These are phyloP conservation scores for Erythrobasidium hasegawianum DNA, from an alignment of 1,284 basidiomycete genomes.

Conservation along the genomic window DNA sequence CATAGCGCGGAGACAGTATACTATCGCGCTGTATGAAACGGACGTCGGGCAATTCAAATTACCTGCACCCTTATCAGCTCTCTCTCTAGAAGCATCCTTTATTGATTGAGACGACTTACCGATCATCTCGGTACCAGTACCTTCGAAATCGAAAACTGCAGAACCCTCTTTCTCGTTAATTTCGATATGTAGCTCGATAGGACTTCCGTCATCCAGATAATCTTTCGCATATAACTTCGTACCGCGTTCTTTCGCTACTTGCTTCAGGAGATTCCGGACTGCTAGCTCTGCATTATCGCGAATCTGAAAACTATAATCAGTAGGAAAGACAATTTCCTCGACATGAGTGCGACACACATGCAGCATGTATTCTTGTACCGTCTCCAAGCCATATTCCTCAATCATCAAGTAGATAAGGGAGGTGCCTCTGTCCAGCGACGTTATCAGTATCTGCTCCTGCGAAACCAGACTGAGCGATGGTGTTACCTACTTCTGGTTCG, in stretches of 20 bases:
- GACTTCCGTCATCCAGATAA: conserved; percentile 83
- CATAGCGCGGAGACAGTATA: conserved; percentile 91
- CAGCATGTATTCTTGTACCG: conserved; percentile 88
- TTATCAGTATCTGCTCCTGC: conserved; percentile 49
- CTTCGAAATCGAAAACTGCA: conserved; percentile 84
- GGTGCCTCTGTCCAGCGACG: conserved; percentile 41
- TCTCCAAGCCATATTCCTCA: conserved; percentile 76
- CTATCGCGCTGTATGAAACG: conserved; percentile 86
- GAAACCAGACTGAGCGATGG: conserved; percentile 70
- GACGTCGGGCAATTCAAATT: conserved; percentile 75
- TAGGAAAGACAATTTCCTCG: conserved; percentile 61
- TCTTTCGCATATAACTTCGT: conserved; percentile 68
- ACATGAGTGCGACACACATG: conserved; percentile 50
- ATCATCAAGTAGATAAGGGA: conserved; percentile 59
- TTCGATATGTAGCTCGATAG: conserved; percentile 72
- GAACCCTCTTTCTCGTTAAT: conserved; percentile 73
- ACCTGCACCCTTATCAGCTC: neutral
- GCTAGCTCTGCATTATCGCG: conserved; percentile 83
- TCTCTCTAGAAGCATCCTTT: conserved; percentile 45
- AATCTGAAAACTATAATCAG: conserved; percentile 59
- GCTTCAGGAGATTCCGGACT: conserved; percentile 74
- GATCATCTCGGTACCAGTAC: conserved; percentile 50
- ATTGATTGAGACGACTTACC: conserved; percentile 14
- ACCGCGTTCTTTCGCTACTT: conserved; percentile 61
- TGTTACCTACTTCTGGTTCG: conserved; percentile 93